Percentiles rank a stretch among this genome's conserved stretches.
Evolutionary conservation across 768 basidiomycete genomes (phyloP).

Genomic region (Tricholomella constricta): DNA sequence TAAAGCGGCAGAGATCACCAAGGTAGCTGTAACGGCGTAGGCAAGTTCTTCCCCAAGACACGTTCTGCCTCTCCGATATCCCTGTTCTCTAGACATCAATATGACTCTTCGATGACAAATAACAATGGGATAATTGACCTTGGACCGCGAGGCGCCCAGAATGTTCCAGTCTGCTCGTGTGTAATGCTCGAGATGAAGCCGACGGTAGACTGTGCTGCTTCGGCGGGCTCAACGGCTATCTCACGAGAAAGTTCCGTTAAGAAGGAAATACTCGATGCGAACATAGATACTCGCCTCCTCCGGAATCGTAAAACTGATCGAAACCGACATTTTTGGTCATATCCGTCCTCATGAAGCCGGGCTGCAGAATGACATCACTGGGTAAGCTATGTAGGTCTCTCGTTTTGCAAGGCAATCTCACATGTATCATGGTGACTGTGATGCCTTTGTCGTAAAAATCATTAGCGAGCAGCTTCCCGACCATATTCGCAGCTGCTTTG

Average conservation of each 20-base stretch:
- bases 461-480: slow-evolving; percentile 41
- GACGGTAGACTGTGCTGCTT: slow-evolving; percentile 39
- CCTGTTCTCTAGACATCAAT: slow-evolving; percentile 17
- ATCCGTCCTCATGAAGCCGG: slow-evolving; percentile 50
- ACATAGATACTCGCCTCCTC: slow-evolving; percentile 36
- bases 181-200: slow-evolving; percentile 38
- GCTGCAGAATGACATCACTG: slow-evolving; percentile 26
- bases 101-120: background rate
- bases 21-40: slow-evolving; percentile 41
- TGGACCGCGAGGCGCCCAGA: slow-evolving; percentile 50
- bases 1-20: slow-evolving; percentile 38
- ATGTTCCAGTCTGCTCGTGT: slow-evolving; percentile 38
- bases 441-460: slow-evolving; percentile 42
- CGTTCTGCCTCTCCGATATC: slow-evolving; percentile 48
- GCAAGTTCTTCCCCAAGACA: slow-evolving; percentile 40
- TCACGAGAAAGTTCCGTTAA: background rate
- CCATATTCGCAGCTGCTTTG: slow-evolving; percentile 52
- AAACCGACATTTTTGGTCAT: slow-evolving; percentile 47
- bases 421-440: slow-evolving; percentile 45
- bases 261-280: background rate
- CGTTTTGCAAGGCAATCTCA: slow-evolving; percentile 22
- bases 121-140: slow-evolving; percentile 21
- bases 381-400: background rate
- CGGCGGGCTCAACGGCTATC: slow-evolving; percentile 45
- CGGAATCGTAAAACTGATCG: slow-evolving; percentile 44